phyloP scores from a whole-genome alignment of 73 alveolate genomes.

The Blepharisma japonicum region DNA sequence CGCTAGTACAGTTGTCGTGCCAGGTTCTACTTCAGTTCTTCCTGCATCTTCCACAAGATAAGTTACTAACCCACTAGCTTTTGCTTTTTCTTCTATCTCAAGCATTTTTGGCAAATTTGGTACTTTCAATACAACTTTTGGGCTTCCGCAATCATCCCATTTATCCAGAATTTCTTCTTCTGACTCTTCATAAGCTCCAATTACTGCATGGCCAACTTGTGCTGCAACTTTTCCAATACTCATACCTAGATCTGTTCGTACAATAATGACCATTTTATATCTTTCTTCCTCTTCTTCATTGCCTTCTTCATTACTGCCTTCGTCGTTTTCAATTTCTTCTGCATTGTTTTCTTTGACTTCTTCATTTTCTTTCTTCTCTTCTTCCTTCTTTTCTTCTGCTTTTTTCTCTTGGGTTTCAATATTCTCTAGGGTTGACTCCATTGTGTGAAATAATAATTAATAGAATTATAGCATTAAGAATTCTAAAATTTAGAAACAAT shows the following conservation, averaged over 20 bases:
- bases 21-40: conserved; percentile 88
- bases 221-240: conserved; percentile 98
- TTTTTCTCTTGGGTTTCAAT: too few species aligned
- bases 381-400: too few species aligned
- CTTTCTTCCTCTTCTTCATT: conserved; percentile 31
- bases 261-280: conserved; percentile 90
- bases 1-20: conserved; percentile 91
- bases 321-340: too few species aligned
- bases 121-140: conserved; percentile 82
- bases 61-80: conserved; percentile 60
- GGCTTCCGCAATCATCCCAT: conserved; percentile 81
- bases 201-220: conserved; percentile 94
- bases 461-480: too few species aligned
- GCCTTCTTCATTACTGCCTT: neutral
- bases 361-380: too few species aligned
- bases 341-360: too few species aligned
- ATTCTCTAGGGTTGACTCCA: too few species aligned
- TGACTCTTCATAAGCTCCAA: conserved; percentile 60
- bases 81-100: conserved; percentile 63
- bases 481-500: too few species aligned
- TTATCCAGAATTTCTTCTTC: conserved; percentile 41
- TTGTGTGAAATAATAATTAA: too few species aligned
- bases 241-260: conserved; percentile 95
- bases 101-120: conserved; percentile 66
- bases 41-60: conserved; percentile 96